Evolutionary conservation across 306 rosid species (phyloP).

Genomic region (Corylus heterophylla): DNA sequence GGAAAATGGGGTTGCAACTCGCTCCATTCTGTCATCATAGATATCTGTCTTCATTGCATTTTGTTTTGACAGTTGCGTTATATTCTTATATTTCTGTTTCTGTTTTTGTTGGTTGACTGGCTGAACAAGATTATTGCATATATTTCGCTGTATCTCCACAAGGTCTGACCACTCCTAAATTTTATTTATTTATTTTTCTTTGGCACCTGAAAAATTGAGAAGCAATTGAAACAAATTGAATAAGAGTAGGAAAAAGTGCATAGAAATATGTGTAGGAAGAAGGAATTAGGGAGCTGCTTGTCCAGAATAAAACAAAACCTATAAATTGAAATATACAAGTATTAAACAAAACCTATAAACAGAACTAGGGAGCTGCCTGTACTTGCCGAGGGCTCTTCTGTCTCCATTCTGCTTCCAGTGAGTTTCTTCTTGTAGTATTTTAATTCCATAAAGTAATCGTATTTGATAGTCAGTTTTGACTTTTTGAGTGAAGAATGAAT

Average conservation of each 20-base stretch:
- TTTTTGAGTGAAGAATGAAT: not conserved
- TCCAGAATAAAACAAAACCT: too few relatives aligned
- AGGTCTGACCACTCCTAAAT: constrained; percentile 41
- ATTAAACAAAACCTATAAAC: too few relatives aligned
- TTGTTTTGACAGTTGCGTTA: constrained; percentile 11
- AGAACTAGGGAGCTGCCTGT: too few relatives aligned
- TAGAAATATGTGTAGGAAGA: too few relatives aligned
- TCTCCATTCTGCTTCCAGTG: constrained; percentile 88
- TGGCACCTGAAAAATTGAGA: not conserved
- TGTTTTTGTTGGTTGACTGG: constrained; percentile 69
- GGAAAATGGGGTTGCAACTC: too few relatives aligned
- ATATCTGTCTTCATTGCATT: not conserved
- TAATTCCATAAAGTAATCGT: not conserved
- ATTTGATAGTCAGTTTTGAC: not conserved
- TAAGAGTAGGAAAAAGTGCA: too few relatives aligned
- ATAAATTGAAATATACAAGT: too few relatives aligned
- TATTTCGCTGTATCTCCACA: constrained; percentile 96
- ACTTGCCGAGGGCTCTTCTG: constrained; percentile 42
- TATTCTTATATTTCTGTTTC: not conserved
- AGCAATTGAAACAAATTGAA: too few relatives aligned
- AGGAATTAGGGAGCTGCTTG: too few relatives aligned
- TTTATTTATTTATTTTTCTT: not conserved
- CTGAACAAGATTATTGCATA: constrained; percentile 66
- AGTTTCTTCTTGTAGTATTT: constrained; percentile 26
- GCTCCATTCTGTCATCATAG: too few relatives aligned